Percentiles rank a stretch among this genome's conserved stretches.
Conservation (phyloP, 2,329 filamentous ascomycete species). For the Xylaria sp. region DNA sequence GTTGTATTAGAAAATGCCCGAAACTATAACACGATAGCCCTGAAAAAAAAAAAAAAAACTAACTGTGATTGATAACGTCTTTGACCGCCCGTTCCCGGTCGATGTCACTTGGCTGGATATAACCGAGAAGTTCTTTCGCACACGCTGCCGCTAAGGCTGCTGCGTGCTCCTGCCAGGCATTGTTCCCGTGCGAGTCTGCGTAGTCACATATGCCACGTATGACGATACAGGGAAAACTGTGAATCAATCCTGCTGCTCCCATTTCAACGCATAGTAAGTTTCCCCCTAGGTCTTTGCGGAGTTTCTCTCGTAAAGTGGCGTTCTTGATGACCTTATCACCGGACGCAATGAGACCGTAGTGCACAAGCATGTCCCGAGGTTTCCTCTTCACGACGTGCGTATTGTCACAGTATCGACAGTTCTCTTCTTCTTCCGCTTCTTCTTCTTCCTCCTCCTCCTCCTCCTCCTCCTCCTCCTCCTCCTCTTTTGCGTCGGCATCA, state of each 20-base stretch:
- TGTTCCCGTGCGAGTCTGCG: conserved; percentile 37
- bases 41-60: not conserved
- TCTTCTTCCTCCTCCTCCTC: conserved; percentile 4
- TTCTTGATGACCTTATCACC: conserved; percentile 36
- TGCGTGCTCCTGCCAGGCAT: conserved; percentile 28
- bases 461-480: not conserved
- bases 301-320: conserved; percentile 26
- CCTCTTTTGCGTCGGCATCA: not conserved
- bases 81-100: not conserved
- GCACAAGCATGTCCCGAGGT: conserved; percentile 30
- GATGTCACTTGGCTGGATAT: conserved; percentile 7
- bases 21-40: not conserved
- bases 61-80: not conserved
- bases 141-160: conserved; percentile 6
- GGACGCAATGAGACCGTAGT: conserved; percentile 39
- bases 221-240: conserved; percentile 35
- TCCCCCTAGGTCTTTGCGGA: conserved; percentile 14
- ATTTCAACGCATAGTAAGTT: conserved; percentile 33
- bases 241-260: conserved; percentile 20
- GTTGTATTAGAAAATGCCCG: not conserved
- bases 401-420: conserved; percentile 29
- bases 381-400: conserved; percentile 24
- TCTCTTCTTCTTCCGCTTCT: conserved; percentile 20
- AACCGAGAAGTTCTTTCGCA: conserved; percentile 11
- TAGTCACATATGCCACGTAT: conserved; percentile 39